Percentiles rank a stretch among this genome's conserved stretches.
phyloP scores from a whole-genome alignment of 1,284 basidiomycete species.

The Trichosporon sp. region DNA sequence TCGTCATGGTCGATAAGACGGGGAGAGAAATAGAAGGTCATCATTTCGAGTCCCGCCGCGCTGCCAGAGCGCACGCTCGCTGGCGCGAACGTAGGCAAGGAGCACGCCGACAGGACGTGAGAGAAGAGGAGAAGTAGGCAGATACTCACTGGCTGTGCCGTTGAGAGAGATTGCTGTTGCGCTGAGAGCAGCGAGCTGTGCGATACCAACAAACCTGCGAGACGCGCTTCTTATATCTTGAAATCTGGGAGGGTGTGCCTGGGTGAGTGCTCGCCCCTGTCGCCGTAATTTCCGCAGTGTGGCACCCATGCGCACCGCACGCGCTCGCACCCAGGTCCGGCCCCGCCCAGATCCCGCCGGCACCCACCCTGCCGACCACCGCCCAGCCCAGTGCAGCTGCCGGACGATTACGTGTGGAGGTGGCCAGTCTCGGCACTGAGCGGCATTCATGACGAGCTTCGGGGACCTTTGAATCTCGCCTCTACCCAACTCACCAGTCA shows the following conservation, averaged over 20 bases:
- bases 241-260: background rate
- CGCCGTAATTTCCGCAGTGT: slow-evolving; percentile 3
- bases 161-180: background rate
- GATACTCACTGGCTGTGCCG: slow-evolving; percentile 13
- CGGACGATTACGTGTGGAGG: slow-evolving; percentile 1
- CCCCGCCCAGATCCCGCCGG: no score
- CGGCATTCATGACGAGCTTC: background rate
- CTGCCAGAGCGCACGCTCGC: background rate
- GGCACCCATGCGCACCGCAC: background rate
- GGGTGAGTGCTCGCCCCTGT: slow-evolving; percentile 1
- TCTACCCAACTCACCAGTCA: background rate
- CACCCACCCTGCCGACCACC: background rate
- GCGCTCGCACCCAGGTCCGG: background rate
- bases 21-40: slow-evolving; percentile 51
- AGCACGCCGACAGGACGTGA: background rate
- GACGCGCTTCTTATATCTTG: background rate
- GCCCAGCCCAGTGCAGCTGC: background rate
- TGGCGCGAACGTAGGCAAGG: background rate
- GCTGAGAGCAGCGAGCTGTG: background rate
- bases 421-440: background rate
- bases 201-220: background rate
- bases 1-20: slow-evolving; percentile 52
- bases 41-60: slow-evolving; percentile 21
- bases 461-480: background rate
- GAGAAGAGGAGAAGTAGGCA: slow-evolving; percentile 4